phyloP scores from a whole-genome alignment of 1,284 basidiomycete species.

The Ceratobasidium sp. region DNA sequence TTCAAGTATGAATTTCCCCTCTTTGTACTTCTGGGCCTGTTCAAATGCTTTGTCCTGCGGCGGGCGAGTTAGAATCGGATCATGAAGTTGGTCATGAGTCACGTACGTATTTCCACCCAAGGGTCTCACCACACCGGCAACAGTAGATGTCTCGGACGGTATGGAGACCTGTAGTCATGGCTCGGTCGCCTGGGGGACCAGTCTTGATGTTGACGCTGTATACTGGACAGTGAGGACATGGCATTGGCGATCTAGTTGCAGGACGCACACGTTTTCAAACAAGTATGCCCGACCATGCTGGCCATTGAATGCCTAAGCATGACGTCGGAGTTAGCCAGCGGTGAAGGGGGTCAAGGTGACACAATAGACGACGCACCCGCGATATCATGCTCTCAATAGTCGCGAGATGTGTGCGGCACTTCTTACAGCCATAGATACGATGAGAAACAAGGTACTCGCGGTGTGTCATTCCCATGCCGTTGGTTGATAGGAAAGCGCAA shows the following conservation, averaged over 20 bases:
- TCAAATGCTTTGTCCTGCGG: slow-evolving; percentile 92
- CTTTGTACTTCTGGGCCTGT: slow-evolving; percentile 93
- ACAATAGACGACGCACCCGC: slow-evolving; percentile 66
- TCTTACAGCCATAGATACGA: slow-evolving; percentile 90
- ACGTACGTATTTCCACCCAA: slow-evolving; percentile 99
- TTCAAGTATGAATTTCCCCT: slow-evolving; percentile 98
- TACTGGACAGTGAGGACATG: slow-evolving; percentile 18
- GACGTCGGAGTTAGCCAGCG: slow-evolving; percentile 4
- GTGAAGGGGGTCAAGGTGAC: slow-evolving; percentile 2
- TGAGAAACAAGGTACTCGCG: slow-evolving; percentile 88
- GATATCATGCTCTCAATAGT: slow-evolving; percentile 94
- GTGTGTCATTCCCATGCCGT: slow-evolving; percentile 85
- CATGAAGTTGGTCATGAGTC: not conserved
- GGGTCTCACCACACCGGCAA: slow-evolving; percentile 81
- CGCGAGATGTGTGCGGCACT: slow-evolving; percentile 93
- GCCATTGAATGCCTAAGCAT: slow-evolving; percentile 84
- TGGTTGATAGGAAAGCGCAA: too few relatives aligned
- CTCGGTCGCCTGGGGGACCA: slow-evolving; percentile 88
- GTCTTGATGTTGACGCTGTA: slow-evolving; percentile 87
- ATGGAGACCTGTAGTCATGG: slow-evolving; percentile 97
- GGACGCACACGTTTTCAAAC: slow-evolving; percentile 87
- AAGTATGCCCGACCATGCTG: slow-evolving; percentile 96
- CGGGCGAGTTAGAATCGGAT: slow-evolving; percentile 1
- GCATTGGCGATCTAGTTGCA: not conserved
- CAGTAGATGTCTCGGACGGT: slow-evolving; percentile 96